Conservation (phyloP, 345 rosid genomes). For the Raphanus raphanistrum region DNA sequence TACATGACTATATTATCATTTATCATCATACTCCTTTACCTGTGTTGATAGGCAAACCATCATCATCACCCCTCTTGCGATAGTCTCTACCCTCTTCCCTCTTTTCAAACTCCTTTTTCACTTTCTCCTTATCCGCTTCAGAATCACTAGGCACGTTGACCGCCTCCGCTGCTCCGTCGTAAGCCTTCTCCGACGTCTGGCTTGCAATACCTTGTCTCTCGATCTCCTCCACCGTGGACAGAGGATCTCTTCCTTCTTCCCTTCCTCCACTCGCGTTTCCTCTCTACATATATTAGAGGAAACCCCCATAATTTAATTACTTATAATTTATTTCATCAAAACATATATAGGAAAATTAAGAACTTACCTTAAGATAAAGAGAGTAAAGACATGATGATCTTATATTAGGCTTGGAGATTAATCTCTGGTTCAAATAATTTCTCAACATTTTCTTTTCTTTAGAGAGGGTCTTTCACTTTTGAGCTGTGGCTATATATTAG, state of each 20-base stretch:
- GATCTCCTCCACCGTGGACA: constrained; percentile 50
- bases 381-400: constrained; percentile 21
- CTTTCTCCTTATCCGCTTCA: constrained; percentile 22
- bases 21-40: constrained; percentile 18
- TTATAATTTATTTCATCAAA: neutral
- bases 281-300: constrained; percentile 20
- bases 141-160: constrained; percentile 21
- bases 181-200: constrained; percentile 42
- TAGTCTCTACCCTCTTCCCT: constrained; percentile 34
- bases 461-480: neutral
- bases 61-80: constrained; percentile 7
- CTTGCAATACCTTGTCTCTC: constrained; percentile 39
- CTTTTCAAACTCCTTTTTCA: constrained; percentile 20
- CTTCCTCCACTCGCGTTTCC: constrained; percentile 31
- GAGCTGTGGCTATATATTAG: neutral
- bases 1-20: neutral
- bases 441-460: constrained; percentile 6
- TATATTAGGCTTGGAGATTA: constrained; percentile 12
- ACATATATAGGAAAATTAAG: neutral
- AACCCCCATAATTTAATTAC: neutral
- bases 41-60: constrained; percentile 38
- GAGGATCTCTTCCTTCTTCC: constrained; percentile 44
- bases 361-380: constrained; percentile 18
- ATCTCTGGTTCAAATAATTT: constrained; percentile 7
- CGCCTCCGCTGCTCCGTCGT: constrained; percentile 39